A percentile compares a stretch with the other conserved stretches of the same genome.
Evolutionary conservation across 805 yeast species (phyloP).

Genomic region (Pichia rugopelliculosa): DNA sequence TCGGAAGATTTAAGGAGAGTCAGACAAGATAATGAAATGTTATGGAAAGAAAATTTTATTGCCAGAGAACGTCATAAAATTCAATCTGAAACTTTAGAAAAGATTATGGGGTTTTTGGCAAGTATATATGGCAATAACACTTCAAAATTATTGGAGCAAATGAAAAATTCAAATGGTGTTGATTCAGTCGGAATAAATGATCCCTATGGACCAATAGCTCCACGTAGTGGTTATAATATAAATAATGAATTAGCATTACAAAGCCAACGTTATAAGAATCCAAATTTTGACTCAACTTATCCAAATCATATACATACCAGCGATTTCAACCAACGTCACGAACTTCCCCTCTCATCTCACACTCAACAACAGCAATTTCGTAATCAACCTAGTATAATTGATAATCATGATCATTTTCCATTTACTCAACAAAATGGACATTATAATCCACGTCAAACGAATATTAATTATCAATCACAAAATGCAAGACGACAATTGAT

Average conservation of each 20-base stretch:
- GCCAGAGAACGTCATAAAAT: slow-evolving; percentile 79
- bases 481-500: slow-evolving; percentile 16
- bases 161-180: slow-evolving; percentile 11
- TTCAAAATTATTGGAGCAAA: slow-evolving; percentile 28
- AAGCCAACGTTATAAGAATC: not conserved
- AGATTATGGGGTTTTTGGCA: slow-evolving; percentile 80
- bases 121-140: slow-evolving; percentile 67
- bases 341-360: not conserved
- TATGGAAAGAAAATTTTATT: slow-evolving; percentile 84
- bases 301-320: not conserved
- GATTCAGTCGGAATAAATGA: slow-evolving; percentile 17
- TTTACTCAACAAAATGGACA: not conserved
- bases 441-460: not conserved
- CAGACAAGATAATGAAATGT: slow-evolving; percentile 75
- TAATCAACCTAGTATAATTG: not conserved
- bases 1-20: slow-evolving; percentile 80
- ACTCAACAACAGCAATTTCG: slow-evolving; percentile 9
- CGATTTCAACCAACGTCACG: not conserved
- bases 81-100: slow-evolving; percentile 83
- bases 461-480: not conserved
- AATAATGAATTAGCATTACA: not conserved
- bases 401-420: not conserved
- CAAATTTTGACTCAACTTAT: not conserved
- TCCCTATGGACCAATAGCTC: slow-evolving; percentile 6
- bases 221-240: not conserved